Base-by-base conservation (phyloP, 169 alveolate genomes). In the Cryptosporidium viatorum region DNA sequence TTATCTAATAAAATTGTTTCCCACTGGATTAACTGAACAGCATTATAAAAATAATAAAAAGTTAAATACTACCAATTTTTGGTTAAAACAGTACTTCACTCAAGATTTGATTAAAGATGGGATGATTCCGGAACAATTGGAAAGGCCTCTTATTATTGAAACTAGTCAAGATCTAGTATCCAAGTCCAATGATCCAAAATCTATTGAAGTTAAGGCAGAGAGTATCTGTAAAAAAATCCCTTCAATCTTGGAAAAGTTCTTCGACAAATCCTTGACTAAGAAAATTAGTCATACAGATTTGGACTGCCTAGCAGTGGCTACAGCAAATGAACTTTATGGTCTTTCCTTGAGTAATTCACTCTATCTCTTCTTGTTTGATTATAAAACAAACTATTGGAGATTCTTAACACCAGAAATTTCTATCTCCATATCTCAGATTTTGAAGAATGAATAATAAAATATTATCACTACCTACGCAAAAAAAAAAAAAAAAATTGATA, bases 111-210 rank as follows among this genome's bases (percentile, higher is more conserved):
- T 48, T 16, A 80, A 59, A 31, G 67, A 62, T 6, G 89, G 65
- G 16, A 80, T 80, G 89, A 16, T 80, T n/a, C 89, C 89, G n/a
- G 45, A 26, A 50, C 75, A 80, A 31, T 48, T 80, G 29, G 73
- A 80, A 18, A 62, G 89, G 18, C 89, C 74, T 4, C 26, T 41
- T 2, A 62, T 62, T 26, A 35, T 41, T 18, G 80, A 60, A 41
- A 45, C 39, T 10, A 65, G 67, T 31, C 55, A 29, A 8, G 68
- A 65, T 39, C 33, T 80, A 37, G 31, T 80, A 4, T 31, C 37
- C 3, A 50, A 35, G 6, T 41, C 31, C 1, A 65, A 26, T 3
- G 41, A 62, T 41, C 31, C 58, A 16, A 31, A 45, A 45, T 18
- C 14, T 6, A 59, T 65, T 29, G 70, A 39, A 26, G 16, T 12